A percentile compares a stretch with the other conserved stretches of the same genome.
phyloP scores from a whole-genome alignment of 2,329 filamentous ascomycete genomes.

The Geosmithia putterillii region DNA sequence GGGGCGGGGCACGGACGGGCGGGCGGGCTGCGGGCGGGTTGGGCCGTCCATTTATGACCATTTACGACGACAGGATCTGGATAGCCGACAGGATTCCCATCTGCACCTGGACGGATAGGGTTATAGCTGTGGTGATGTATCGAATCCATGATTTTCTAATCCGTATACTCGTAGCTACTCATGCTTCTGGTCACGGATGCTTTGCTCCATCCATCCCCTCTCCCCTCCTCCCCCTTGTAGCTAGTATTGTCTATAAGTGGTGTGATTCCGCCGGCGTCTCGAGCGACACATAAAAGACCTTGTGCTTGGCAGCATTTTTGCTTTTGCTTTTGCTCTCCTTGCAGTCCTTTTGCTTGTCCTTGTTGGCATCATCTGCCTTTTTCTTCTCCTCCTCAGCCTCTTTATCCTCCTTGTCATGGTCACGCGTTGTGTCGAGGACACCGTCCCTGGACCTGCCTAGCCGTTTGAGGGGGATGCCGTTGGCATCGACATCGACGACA shows the following conservation, averaged over 20 bases:
- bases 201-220: too few relatives aligned
- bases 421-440: slow-evolving; percentile 20
- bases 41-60: too few relatives aligned
- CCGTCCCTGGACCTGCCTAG: slow-evolving; percentile 23
- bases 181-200: too few relatives aligned
- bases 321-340: too few relatives aligned
- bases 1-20: too few relatives aligned
- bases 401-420: slow-evolving; percentile 7
- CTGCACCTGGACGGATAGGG: too few relatives aligned
- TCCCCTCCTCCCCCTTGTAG: not conserved
- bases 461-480: slow-evolving; percentile 31
- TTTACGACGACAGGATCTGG: too few relatives aligned
- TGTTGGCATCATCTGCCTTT: slow-evolving; percentile 8
- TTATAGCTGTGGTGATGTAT: not conserved
- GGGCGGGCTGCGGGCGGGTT: too few relatives aligned
- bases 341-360: too few relatives aligned
- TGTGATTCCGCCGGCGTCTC: slow-evolving; percentile 10
- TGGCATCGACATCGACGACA: slow-evolving; percentile 38
- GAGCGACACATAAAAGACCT: slow-evolving; percentile 20
- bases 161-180: too few relatives aligned
- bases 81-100: too few relatives aligned
- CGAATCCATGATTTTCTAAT: not conserved
- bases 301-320: too few relatives aligned
- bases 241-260: not conserved
- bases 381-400: slow-evolving; percentile 5